Conservation (phyloP, 108 stramenopile species). For the Hondaea fermentalgiana region DNA sequence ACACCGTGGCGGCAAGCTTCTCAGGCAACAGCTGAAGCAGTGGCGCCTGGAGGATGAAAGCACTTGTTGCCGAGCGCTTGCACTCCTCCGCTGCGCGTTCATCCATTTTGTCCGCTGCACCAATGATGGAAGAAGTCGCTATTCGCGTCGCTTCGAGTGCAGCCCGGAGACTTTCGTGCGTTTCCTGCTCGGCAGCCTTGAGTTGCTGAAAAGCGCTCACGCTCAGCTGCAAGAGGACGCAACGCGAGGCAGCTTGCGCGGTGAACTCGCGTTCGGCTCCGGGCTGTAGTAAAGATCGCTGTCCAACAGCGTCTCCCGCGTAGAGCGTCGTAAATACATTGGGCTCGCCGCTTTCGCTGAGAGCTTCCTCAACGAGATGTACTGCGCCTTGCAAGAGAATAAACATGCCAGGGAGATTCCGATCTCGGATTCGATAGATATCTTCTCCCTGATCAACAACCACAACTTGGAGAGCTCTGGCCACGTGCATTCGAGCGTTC, state of each 20-base stretch:
- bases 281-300: background rate
- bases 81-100: background rate
- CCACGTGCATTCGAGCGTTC: background rate
- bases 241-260: background rate
- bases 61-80: background rate
- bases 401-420: background rate
- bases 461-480: background rate
- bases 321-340: background rate
- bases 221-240: background rate
- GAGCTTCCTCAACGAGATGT: background rate
- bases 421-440: background rate
- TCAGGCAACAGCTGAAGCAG: background rate
- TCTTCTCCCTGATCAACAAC: background rate
- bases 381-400: background rate
- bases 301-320: background rate
- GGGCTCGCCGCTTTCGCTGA: background rate
- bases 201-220: background rate
- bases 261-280: background rate
- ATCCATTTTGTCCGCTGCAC: background rate
- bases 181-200: background rate
- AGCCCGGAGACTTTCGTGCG: background rate
- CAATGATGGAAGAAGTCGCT: too few relatives aligned
- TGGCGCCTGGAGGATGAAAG: background rate
- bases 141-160: background rate
- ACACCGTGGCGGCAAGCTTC: background rate